Base-by-base conservation (phyloP, 1,284 basidiomycete genomes). In the Cutaneotrichosporon daszewskae region DNA sequence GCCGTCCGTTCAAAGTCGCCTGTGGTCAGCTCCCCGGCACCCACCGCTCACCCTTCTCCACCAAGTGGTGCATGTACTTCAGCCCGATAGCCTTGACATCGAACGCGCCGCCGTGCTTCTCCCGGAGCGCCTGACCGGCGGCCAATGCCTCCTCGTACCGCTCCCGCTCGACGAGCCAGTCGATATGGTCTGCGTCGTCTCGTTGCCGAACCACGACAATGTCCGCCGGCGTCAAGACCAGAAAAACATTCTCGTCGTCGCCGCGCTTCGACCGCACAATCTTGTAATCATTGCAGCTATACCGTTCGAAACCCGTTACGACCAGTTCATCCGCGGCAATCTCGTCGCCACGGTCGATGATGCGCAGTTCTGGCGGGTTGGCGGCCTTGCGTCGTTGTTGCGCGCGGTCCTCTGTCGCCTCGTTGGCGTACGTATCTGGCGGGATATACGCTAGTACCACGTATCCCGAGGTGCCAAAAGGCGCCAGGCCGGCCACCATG, bases 261-360 rank as follows among this genome's bases (percentile, higher is more conserved):
- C 60, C 54, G 18, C 63, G 49, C 45, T 63, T 49, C 6, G 70
- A 70, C 18, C 72, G 55, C 49, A 72, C 79, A 14, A 96, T 74
- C 14, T 79, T 72, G 62, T 97, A 97, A 68, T 98, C 94, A 60
- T 92, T 92, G 69, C 92, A 97, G 14, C 84, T 82, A 78, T 87
- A 95, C 13, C 80, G 74, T 60, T 88, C 82, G 64, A 79, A 96
- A 49, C 82, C 81, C 12, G 80, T 73, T 28, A 99, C 77, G 36
- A 79, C 80, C 36, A 98, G 77, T 1, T 85, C 87, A 64, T 98
- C 94, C 0, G 83, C 80, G 1, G 87, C 81, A 10, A 90, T 75
- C 68, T 97, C 92, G 61, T 98, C 90, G 1, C 94, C 94, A 10
- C 82, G 80, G 9, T 87, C 88, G 54, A 99, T 86, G 54, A 97